Percentiles rank a stretch among this genome's conserved stretches.
Evolutionary conservation across 345 rosid genomes (phyloP).

Genomic region (Eucalyptus tenuipes): DNA sequence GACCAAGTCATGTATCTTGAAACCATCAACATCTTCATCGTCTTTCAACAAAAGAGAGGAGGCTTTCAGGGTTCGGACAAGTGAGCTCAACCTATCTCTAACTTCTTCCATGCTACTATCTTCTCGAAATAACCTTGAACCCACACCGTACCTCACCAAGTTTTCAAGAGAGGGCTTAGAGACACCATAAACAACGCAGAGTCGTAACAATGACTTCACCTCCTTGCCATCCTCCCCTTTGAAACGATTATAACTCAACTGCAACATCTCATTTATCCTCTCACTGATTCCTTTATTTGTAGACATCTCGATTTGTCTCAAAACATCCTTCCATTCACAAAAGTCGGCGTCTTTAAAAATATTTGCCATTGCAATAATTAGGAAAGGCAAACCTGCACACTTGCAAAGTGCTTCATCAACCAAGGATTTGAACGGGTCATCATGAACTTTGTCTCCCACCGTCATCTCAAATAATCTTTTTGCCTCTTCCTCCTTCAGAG

Average conservation of each 20-base stretch:
- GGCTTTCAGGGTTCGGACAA: fast-evolving
- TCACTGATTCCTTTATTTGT: fast-evolving
- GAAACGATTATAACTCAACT: background rate
- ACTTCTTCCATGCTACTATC: fast-evolving
- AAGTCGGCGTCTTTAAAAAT: fast-evolving
- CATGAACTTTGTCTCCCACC: background rate
- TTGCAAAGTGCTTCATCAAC: background rate
- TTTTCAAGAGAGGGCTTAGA: too few species aligned
- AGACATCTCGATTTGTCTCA: too few species aligned
- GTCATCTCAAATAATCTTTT: background rate
- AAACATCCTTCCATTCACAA: background rate
- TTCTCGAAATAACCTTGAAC: too few species aligned
- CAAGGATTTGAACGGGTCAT: background rate
- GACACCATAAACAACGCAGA: too few species aligned
- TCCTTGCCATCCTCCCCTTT: background rate
- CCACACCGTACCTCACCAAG: too few species aligned
- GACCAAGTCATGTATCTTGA: background rate
- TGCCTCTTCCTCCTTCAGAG: background rate
- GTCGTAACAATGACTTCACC: background rate
- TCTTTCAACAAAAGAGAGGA: background rate
- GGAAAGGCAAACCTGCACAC: background rate
- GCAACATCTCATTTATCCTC: background rate
- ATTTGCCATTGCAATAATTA: background rate
- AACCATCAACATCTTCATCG: fast-evolving
- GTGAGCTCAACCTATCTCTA: too few species aligned